Conservation (phyloP, 106 monocot genomes). For the Alisma plantagoaquatica region DNA sequence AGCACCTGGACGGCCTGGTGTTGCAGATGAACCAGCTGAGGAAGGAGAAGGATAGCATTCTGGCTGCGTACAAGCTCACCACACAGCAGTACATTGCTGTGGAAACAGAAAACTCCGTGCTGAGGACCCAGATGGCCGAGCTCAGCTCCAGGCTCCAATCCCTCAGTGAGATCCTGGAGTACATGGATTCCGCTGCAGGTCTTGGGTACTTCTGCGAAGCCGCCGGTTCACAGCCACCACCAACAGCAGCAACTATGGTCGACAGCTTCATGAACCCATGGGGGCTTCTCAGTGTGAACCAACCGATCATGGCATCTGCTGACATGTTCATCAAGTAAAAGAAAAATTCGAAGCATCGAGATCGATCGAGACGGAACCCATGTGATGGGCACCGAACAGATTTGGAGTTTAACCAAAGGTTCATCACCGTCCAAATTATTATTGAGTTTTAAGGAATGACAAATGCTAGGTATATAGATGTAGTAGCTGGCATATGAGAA, state of each 20-base stretch:
- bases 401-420: too few relatives aligned
- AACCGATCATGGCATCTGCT: slow-evolving; percentile 14
- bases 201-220: not conserved
- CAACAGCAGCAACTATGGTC: too few relatives aligned
- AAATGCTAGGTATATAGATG: too few relatives aligned
- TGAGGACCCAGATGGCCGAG: slow-evolving; percentile 15
- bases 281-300: slow-evolving; percentile 4
- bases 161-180: slow-evolving; percentile 12
- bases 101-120: slow-evolving; percentile 14
- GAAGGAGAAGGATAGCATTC: slow-evolving; percentile 19
- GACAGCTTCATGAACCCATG: slow-evolving; percentile 12
- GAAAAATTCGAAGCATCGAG: too few relatives aligned
- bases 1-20: slow-evolving; percentile 16
- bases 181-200: not conserved
- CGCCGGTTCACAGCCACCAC: not conserved
- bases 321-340: slow-evolving; percentile 10
- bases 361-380: too few relatives aligned
- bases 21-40: slow-evolving; percentile 4
- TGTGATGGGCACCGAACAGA: too few relatives aligned
- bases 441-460: too few relatives aligned
- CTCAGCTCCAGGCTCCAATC: slow-evolving; percentile 19
- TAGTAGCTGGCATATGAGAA: too few relatives aligned
- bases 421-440: too few relatives aligned
- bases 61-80: slow-evolving; percentile 7
- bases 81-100: slow-evolving; percentile 13